Evolutionary conservation across 2,329 filamentous ascomycete genomes (phyloP).

Genomic region (Penicillium sp.): DNA sequence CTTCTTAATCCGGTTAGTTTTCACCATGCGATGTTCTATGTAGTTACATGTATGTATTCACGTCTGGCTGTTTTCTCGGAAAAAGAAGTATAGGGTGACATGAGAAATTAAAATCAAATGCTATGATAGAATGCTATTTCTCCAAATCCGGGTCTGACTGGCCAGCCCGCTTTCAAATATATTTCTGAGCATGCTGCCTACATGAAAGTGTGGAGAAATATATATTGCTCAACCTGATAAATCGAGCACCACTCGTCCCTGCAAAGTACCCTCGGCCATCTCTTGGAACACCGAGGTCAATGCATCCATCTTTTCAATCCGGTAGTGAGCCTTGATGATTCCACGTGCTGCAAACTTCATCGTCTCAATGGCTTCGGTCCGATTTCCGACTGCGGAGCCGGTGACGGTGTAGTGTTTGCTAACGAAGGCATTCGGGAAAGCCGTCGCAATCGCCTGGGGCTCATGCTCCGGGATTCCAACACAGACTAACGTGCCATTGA

Average conservation of each 20-base stretch:
- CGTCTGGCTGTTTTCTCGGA: too few species aligned
- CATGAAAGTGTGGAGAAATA: too few species aligned
- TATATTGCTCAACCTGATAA: constrained; percentile 27
- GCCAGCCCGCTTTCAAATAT: too few species aligned
- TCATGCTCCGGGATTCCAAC: constrained; percentile 48
- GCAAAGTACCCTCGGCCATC: constrained; percentile 41
- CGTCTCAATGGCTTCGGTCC: constrained; percentile 46
- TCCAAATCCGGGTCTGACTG: too few species aligned
- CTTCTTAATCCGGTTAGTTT: too few species aligned
- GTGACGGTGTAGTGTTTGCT: constrained; percentile 42
- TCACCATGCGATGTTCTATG: too few species aligned
- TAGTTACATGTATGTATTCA: too few species aligned
- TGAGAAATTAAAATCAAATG: too few species aligned
- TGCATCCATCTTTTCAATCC: constrained; percentile 44
- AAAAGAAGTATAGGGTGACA: too few species aligned
- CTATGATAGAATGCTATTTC: too few species aligned
- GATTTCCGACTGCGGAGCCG: constrained; percentile 47
- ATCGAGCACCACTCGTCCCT: constrained; percentile 46
- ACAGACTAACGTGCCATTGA: constrained; percentile 48
- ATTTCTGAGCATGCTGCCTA: too few species aligned
- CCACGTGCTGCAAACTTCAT: constrained; percentile 45
- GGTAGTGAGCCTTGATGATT: constrained; percentile 40
- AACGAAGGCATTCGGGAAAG: constrained; percentile 41
- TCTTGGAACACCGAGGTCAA: constrained; percentile 43
- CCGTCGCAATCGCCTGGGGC: constrained; percentile 41